Evolutionary conservation across 768 basidiomycete species (phyloP).

Genomic region (Hirschioporus abietinus): DNA sequence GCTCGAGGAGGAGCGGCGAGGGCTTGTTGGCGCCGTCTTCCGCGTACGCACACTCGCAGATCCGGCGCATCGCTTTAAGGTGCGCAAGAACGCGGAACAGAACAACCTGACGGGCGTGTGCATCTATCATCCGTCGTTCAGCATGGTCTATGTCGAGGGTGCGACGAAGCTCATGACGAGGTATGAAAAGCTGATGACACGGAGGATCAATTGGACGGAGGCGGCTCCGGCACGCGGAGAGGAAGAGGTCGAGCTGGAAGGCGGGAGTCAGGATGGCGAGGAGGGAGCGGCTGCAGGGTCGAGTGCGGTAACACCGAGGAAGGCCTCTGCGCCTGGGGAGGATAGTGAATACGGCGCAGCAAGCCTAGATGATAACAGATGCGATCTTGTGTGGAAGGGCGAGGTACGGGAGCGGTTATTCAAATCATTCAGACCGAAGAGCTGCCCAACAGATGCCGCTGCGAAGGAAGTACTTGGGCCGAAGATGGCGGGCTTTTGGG

Average conservation of each 20-base stretch:
- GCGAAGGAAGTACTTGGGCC: constrained; percentile 85
- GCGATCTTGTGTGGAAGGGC: constrained; percentile 93
- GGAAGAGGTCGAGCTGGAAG: constrained; percentile 66
- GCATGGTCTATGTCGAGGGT: constrained; percentile 91
- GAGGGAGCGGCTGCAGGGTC: constrained; percentile 12
- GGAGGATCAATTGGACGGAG: constrained; percentile 93
- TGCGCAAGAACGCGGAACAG: constrained; percentile 94
- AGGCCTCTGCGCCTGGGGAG: not conserved
- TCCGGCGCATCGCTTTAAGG: constrained; percentile 92
- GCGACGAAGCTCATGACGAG: constrained; percentile 77
- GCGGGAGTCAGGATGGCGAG: constrained; percentile 38
- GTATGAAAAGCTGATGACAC: constrained; percentile 82
- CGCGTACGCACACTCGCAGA: constrained; percentile 88
- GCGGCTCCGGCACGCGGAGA: constrained; percentile 72
- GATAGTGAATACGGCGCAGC: constrained; percentile 21
- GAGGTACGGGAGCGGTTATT: constrained; percentile 78
- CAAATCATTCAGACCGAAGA: constrained; percentile 72
- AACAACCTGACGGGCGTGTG: constrained; percentile 82
- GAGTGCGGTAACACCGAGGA: not conserved
- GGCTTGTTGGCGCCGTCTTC: constrained; percentile 71
- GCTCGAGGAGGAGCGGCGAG: constrained; percentile 82
- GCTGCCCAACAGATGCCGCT: constrained; percentile 75
- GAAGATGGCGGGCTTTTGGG: constrained; percentile 89
- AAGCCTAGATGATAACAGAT: constrained; percentile 82
- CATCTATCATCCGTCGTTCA: constrained; percentile 86